A percentile compares a stretch with the other conserved stretches of the same genome.
phyloP scores from a whole-genome alignment of 2,329 filamentous ascomycete genomes.

The Colletotrichum chrysophilum region DNA sequence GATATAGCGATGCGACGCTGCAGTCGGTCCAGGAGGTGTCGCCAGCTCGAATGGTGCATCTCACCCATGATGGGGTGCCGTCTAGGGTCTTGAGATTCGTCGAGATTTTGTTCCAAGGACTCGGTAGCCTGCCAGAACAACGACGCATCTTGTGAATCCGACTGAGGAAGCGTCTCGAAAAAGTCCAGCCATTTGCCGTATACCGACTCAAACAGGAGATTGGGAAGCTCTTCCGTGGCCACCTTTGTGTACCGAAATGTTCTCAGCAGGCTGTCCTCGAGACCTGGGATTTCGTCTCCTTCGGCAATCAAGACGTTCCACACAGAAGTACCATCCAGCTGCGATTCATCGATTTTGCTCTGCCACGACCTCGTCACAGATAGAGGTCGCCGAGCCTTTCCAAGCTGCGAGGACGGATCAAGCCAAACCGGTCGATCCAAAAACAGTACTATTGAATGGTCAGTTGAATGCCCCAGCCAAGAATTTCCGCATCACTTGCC shows the following conservation, averaged over 20 bases:
- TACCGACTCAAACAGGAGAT: constrained; percentile 25
- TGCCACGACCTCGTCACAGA: constrained; percentile 17
- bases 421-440: constrained; percentile 33
- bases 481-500: background rate
- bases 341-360: constrained; percentile 17
- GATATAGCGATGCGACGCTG: constrained; percentile 26
- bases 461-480: background rate
- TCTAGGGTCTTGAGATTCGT: constrained; percentile 13
- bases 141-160: constrained; percentile 1
- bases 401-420: constrained; percentile 15
- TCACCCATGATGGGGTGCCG: background rate
- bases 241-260: background rate
- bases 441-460: constrained; percentile 30
- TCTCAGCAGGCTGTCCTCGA: constrained; percentile 13
- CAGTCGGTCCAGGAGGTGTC: constrained; percentile 33
- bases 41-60: constrained; percentile 30
- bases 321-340: constrained; percentile 16
- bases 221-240: constrained; percentile 8
- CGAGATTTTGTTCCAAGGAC: constrained; percentile 40
- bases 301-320: constrained; percentile 20
- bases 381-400: constrained; percentile 22
- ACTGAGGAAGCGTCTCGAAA: constrained; percentile 26
- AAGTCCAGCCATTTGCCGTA: constrained; percentile 41
- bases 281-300: constrained; percentile 12
- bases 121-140: constrained; percentile 34